phyloP scores from a whole-genome alignment of 495 filamentous ascomycete species.

The Aspergillus carlsbadensis region DNA sequence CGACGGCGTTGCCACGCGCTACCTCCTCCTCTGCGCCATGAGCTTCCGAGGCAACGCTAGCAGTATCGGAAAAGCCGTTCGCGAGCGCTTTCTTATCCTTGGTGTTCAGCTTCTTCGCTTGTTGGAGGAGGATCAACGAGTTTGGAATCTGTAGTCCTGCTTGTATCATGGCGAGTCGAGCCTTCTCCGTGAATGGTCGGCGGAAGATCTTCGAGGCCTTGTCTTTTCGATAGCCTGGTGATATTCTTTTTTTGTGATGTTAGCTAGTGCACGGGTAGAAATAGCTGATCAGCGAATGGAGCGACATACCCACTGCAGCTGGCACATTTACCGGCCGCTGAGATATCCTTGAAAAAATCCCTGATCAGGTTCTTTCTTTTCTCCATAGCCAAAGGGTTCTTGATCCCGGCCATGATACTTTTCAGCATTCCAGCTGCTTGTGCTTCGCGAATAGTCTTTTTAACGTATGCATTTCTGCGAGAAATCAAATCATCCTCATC shows the following conservation, averaged over 20 bases:
- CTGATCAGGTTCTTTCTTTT: constrained; percentile 73
- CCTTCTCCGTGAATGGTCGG: constrained; percentile 68
- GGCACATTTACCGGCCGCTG: constrained; percentile 61
- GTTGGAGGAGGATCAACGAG: constrained; percentile 50
- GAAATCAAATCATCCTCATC: constrained; percentile 64
- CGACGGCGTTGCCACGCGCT: constrained; percentile 54
- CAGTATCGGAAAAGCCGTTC: constrained; percentile 24
- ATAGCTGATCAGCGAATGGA: not conserved
- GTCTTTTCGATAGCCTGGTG: constrained; percentile 81
- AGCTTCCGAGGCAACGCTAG: constrained; percentile 30
- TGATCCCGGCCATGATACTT: constrained; percentile 56
- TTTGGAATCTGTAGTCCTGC: constrained; percentile 67
- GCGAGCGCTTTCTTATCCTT: constrained; percentile 33
- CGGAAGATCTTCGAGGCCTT: constrained; percentile 90
- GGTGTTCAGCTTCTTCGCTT: constrained; percentile 33
- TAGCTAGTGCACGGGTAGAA: constrained; percentile 17
- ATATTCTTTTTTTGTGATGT: constrained; percentile 50
- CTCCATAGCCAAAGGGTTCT: constrained; percentile 78
- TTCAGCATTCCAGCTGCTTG: constrained; percentile 43
- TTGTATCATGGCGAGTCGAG: constrained; percentile 69
- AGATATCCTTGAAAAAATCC: constrained; percentile 72
- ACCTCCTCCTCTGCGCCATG: constrained; percentile 68
- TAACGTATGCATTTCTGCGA: constrained; percentile 69
- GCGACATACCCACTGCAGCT: constrained; percentile 66
- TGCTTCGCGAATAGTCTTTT: constrained; percentile 57